These are phyloP conservation scores for Didymella arachidicola DNA, from an alignment of 2,329 filamentous ascomycete species.

Conservation along the genomic window DNA sequence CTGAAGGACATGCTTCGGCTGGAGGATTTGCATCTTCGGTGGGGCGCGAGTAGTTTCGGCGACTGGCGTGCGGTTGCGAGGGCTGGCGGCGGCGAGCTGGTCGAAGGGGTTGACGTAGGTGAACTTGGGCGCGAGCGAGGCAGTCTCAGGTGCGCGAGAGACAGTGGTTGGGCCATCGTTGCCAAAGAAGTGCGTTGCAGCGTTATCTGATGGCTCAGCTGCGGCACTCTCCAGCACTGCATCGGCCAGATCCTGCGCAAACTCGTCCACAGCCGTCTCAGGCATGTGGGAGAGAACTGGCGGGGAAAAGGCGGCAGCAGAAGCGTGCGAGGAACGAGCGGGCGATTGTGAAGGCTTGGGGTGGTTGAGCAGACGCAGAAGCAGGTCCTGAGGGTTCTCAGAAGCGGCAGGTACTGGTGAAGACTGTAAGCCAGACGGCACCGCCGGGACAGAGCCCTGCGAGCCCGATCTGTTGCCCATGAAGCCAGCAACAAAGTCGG, in stretches of 20 bases:
- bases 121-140: slow-evolving; percentile 60
- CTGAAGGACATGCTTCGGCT: slow-evolving; percentile 54
- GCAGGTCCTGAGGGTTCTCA: slow-evolving; percentile 80
- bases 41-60: slow-evolving; percentile 32
- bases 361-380: slow-evolving; percentile 85
- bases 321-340: slow-evolving; percentile 36
- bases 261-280: slow-evolving; percentile 54
- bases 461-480: slow-evolving; percentile 56
- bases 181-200: slow-evolving; percentile 44
- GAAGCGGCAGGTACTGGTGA: slow-evolving; percentile 42
- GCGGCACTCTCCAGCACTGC: slow-evolving; percentile 51
- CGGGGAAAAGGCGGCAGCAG: slow-evolving; percentile 40
- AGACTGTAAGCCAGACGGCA: slow-evolving; percentile 35
- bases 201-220: slow-evolving; percentile 32
- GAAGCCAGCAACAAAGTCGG: slow-evolving; percentile 65
- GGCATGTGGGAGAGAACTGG: slow-evolving; percentile 46
- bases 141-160: slow-evolving; percentile 44
- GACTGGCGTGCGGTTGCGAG: slow-evolving; percentile 58
- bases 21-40: slow-evolving; percentile 56
- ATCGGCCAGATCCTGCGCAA: slow-evolving; percentile 56
- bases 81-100: slow-evolving; percentile 71
- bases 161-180: slow-evolving; percentile 53
- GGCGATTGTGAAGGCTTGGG: slow-evolving; percentile 60
- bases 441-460: slow-evolving; percentile 45
- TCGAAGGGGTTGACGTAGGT: slow-evolving; percentile 78